These are phyloP conservation scores for Penicillium sclerotigenum DNA, from an alignment of 2,329 filamentous ascomycete genomes.

Conservation along the genomic window DNA sequence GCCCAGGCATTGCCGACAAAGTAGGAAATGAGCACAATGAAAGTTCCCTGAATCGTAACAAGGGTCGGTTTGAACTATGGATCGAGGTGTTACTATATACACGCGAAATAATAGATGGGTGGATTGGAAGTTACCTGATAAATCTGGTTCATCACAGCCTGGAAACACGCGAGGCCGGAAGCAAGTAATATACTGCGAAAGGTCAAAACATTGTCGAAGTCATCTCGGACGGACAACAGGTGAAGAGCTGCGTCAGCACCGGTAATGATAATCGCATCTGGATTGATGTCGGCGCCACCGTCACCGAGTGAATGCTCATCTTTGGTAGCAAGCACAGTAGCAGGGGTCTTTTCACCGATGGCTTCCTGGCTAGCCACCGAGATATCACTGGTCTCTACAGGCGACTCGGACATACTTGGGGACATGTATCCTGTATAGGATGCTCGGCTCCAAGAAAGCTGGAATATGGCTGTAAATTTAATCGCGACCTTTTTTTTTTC, in stretches of 20 bases:
- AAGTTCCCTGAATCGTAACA: constrained; percentile 51
- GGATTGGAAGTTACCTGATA: constrained; percentile 45
- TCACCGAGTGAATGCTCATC: neutral
- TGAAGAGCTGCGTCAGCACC: constrained; percentile 52
- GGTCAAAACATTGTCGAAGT: constrained; percentile 51
- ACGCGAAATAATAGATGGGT: neutral
- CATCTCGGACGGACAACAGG: constrained; percentile 53
- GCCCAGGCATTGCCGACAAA: constrained; percentile 54
- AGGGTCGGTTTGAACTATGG: constrained; percentile 53
- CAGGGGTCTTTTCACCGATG: neutral
- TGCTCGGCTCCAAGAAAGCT: neutral
- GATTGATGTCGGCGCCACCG: neutral
- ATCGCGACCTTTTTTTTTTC: neutral
- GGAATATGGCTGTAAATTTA: neutral
- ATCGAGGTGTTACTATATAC: constrained; percentile 1
- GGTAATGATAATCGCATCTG: constrained; percentile 50
- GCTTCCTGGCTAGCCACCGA: neutral
- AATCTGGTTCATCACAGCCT: constrained; percentile 56
- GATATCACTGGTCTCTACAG: neutral
- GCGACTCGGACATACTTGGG: neutral
- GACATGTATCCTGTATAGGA: neutral
- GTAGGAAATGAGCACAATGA: constrained; percentile 58
- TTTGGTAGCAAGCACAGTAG: neutral
- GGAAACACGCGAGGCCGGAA: constrained; percentile 51
- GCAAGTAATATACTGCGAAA: constrained; percentile 54